phyloP scores from a whole-genome alignment of 2,329 filamentous ascomycete genomes.

The Blastomyces parvus region DNA sequence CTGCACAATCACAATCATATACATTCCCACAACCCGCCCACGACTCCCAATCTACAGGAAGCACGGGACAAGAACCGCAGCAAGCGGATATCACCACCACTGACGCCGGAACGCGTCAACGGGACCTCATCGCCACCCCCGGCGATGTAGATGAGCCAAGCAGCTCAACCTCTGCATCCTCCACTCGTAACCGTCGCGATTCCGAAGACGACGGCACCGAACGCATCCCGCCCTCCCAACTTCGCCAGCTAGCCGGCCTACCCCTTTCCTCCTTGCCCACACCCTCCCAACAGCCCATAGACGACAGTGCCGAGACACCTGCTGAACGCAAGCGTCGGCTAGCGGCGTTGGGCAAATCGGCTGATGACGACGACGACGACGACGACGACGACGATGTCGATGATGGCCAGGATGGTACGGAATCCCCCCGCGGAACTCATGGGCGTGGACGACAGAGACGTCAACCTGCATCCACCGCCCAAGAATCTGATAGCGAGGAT shows the following conservation, averaged over 20 bases:
- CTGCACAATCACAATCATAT: not conserved
- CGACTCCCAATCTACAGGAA: constrained; percentile 10
- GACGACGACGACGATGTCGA: constrained; percentile 24
- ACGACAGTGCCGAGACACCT: constrained; percentile 35
- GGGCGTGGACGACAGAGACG: constrained; percentile 20
- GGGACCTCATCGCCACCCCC: constrained; percentile 20
- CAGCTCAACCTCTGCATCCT: constrained; percentile 16
- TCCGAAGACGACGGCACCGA: constrained; percentile 38
- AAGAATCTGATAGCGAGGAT: constrained; percentile 22
- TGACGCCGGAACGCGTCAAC: constrained; percentile 33
- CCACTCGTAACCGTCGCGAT: constrained; percentile 19
- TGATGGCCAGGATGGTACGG: constrained; percentile 14
- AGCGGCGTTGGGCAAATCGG: constrained; percentile 33
- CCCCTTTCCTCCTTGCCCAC: not conserved
- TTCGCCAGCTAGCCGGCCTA: constrained; percentile 11
- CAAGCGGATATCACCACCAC: constrained; percentile 30
- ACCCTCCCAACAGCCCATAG: not conserved
- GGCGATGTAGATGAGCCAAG: constrained; percentile 18
- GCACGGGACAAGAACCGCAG: constrained; percentile 19
- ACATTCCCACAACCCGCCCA: not conserved
- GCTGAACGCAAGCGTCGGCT: constrained; percentile 40
- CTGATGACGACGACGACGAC: too few relatives aligned
- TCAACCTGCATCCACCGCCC: constrained; percentile 13
- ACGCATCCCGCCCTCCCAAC: constrained; percentile 32
- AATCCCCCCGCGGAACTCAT: constrained; percentile 8